Base-by-base conservation (phyloP, 2,329 filamentous ascomycete species). In the Hymenoscyphus occultus region DNA sequence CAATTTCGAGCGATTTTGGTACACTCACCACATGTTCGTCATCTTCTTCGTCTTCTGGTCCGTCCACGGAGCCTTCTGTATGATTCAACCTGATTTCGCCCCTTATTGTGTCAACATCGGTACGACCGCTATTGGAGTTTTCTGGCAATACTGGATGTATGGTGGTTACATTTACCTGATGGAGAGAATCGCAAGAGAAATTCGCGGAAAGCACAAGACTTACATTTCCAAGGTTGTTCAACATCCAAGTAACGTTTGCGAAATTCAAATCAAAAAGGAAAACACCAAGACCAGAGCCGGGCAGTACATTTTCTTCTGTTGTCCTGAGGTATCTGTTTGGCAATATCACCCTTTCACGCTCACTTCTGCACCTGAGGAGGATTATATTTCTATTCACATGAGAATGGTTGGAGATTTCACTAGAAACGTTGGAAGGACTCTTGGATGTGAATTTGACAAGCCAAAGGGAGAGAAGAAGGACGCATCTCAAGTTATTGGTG, bases 221-320 rank as follows among this genome's bases (percentile, higher is more conserved):
- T 92, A 90, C 76, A 90, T 96, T 66, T 92, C 90, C 69, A 95
- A 95, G 80, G 92, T 96, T 68, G 89, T 96, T 69, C 91, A 95
- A 80, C 91, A 96, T 77, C 91, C 91, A 7, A 92, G 90, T 81
- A 92, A 93, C 73, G 92, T 96, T 19, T 91, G 90, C 76, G 92
- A 96, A 79, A 93, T 96, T 67, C 92, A 95, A 80, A 93, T 96
- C 80, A 93, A 94, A 83, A 95, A 95, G 79, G 90, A 93, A 75
- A 82, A 92, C 78, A 93, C 91, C 56, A 92, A 89, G 81, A 92
- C 90, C 2, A 84, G 85, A 61, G 90, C 91, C 22, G 92, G 92
- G 60, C 90, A 92, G 83, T 95, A 95, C 80, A 94, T 96, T 73
- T 94, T 94, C 80, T 83, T 95, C 71, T 94, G 90, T 81, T 95